A percentile compares a stretch with the other conserved stretches of the same genome.
These are phyloP conservation scores for Betula pendula DNA, from an alignment of 306 rosid species.

Conservation along the genomic window DNA sequence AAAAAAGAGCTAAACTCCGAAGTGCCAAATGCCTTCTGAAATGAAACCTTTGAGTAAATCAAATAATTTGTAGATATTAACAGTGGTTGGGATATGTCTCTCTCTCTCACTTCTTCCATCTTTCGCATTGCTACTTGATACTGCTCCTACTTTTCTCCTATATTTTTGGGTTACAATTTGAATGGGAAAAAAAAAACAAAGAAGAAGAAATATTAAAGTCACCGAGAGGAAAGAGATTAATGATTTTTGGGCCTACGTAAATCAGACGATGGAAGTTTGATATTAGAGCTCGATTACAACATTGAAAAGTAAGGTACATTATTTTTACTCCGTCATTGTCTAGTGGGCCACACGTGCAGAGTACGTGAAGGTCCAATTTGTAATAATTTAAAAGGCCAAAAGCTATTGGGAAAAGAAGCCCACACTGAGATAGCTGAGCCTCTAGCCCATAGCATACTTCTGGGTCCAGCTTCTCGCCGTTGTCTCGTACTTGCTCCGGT, in stretches of 20 bases:
- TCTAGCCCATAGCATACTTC: constrained; percentile 75
- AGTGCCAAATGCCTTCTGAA: background rate
- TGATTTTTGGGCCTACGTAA: background rate
- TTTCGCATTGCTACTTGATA: background rate
- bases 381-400: constrained; percentile 12
- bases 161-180: background rate
- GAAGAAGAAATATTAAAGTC: too few relatives aligned
- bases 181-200: too few relatives aligned
- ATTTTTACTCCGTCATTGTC: constrained; percentile 2
- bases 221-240: background rate
- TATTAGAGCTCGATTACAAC: background rate
- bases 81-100: background rate
- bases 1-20: background rate
- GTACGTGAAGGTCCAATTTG: background rate
- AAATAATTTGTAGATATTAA: background rate
- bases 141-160: background rate
- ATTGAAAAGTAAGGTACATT: background rate
- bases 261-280: background rate
- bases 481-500: constrained; percentile 68
- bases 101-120: background rate
- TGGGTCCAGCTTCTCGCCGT: constrained; percentile 87
- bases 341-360: background rate
- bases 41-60: background rate
- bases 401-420: constrained; percentile 31
- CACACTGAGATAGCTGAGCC: constrained; percentile 22